phyloP scores from a whole-genome alignment of 2,329 filamentous ascomycete genomes.

The Fusarium drepaniforme region DNA sequence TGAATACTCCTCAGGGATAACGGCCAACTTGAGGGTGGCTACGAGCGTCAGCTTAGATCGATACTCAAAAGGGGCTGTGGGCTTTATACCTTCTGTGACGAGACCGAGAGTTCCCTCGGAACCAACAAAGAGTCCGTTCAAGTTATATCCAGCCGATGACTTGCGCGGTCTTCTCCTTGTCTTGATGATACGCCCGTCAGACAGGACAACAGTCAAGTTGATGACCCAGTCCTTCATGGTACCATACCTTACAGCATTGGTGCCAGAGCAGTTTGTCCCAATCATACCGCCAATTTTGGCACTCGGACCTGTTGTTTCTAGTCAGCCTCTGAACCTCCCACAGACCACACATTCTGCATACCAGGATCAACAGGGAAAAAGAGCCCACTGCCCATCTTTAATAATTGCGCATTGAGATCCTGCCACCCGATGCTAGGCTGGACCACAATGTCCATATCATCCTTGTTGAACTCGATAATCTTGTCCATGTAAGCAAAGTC shows the following conservation, averaged over 20 bases:
- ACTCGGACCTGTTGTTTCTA: conserved; percentile 59
- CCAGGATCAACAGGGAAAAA: conserved; percentile 95
- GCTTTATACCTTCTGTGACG: conserved; percentile 74
- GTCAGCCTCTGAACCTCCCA: not conserved
- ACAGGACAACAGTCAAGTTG: conserved; percentile 83
- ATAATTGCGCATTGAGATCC: conserved; percentile 79
- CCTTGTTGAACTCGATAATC: conserved; percentile 82
- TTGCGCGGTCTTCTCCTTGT: conserved; percentile 83
- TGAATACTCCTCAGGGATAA: conserved; percentile 80
- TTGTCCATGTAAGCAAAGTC: conserved; percentile 92
- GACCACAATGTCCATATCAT: conserved; percentile 93
- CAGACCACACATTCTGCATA: conserved; percentile 39
- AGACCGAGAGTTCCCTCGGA: conserved; percentile 86
- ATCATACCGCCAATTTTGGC: conserved; percentile 88
- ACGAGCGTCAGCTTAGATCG: conserved; percentile 11
- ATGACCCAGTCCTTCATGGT: conserved; percentile 93
- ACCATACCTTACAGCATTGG: conserved; percentile 84
- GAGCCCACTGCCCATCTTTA: conserved; percentile 78
- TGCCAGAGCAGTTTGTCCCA: conserved; percentile 82
- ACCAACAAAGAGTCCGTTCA: conserved; percentile 83
- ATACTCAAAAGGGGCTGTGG: not conserved
- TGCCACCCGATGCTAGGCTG: conserved; percentile 96
- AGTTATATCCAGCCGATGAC: conserved; percentile 85
- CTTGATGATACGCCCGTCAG: conserved; percentile 84
- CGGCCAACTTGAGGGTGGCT: conserved; percentile 83